A percentile compares a stretch with the other conserved stretches of the same genome.
Conservation (phyloP, 1,284 basidiomycete species). For the Anthracocystis setariae region DNA sequence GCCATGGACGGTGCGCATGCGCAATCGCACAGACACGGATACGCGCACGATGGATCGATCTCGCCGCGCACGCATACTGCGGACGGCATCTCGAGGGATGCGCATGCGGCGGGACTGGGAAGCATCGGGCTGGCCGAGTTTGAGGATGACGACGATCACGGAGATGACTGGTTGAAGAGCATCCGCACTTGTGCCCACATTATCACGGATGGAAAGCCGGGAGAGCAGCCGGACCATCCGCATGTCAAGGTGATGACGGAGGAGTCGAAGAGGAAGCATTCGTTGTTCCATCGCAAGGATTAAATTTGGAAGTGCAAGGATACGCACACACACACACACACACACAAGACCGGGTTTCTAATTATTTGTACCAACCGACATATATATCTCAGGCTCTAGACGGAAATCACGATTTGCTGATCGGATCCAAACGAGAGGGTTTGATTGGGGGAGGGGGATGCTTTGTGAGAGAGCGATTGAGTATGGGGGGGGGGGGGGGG, state of each 20-base stretch:
- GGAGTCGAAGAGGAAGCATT: conserved; percentile 59
- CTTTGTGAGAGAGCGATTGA: background rate
- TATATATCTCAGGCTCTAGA: background rate
- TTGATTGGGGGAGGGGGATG: background rate
- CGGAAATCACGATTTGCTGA: background rate
- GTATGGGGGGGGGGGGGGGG: too few species aligned
- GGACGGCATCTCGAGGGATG: conserved; percentile 43
- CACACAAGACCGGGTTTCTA: background rate
- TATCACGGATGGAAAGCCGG: conserved; percentile 40
- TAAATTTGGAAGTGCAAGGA: conserved; percentile 15
- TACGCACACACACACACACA: conserved; percentile 1
- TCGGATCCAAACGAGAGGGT: background rate
- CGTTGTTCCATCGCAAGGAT: conserved; percentile 61
- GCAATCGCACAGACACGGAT: conserved; percentile 16
- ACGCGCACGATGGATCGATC: conserved; percentile 17
- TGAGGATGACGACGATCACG: conserved; percentile 67
- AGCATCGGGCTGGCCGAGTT: conserved; percentile 54
- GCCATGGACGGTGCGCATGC: conserved; percentile 37
- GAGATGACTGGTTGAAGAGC: conserved; percentile 68
- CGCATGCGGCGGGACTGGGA: conserved; percentile 45
- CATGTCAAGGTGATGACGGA: conserved; percentile 60
- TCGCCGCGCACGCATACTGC: conserved; percentile 21
- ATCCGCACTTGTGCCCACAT: conserved; percentile 66
- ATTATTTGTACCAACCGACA: background rate
- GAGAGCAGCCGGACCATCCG: conserved; percentile 61